Conservation (phyloP, 2,329 filamentous ascomycete genomes). For the Aspergillus nomiae region DNA sequence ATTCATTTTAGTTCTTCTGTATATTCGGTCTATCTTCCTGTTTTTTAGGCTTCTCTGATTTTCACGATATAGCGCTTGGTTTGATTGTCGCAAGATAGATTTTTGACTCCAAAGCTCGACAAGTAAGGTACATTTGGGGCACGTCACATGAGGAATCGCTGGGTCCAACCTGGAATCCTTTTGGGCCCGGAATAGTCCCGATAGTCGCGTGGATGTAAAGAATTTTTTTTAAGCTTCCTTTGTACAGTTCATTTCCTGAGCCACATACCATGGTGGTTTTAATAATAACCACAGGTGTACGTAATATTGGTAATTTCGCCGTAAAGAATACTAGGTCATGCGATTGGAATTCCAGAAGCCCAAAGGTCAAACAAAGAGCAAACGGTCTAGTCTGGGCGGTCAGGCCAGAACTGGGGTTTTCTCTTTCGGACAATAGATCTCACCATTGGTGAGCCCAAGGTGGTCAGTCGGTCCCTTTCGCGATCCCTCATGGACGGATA, state of each 20-base stretch:
- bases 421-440: background rate
- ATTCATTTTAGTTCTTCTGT: background rate
- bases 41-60: background rate
- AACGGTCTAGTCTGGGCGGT: slow-evolving; percentile 7
- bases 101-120: background rate
- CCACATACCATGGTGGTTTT: background rate
- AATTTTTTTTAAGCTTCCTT: slow-evolving; percentile 2
- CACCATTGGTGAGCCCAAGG: background rate
- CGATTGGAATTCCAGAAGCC: background rate
- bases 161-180: background rate
- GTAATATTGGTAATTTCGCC: background rate
- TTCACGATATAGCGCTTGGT: background rate
- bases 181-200: slow-evolving; percentile 1
- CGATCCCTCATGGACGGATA: background rate
- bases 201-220: slow-evolving; percentile 1
- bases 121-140: background rate
- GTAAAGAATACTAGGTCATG: slow-evolving; percentile 1
- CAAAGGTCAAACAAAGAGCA: background rate
- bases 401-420: slow-evolving; percentile 1
- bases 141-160: slow-evolving; percentile 4
- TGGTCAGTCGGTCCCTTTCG: background rate
- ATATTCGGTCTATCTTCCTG: background rate
- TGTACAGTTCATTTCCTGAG: background rate
- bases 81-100: background rate
- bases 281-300: background rate